These are phyloP conservation scores for Cylindrotheca fusiformis DNA, from an alignment of 108 stramenopile species.

Conservation along the genomic window DNA sequence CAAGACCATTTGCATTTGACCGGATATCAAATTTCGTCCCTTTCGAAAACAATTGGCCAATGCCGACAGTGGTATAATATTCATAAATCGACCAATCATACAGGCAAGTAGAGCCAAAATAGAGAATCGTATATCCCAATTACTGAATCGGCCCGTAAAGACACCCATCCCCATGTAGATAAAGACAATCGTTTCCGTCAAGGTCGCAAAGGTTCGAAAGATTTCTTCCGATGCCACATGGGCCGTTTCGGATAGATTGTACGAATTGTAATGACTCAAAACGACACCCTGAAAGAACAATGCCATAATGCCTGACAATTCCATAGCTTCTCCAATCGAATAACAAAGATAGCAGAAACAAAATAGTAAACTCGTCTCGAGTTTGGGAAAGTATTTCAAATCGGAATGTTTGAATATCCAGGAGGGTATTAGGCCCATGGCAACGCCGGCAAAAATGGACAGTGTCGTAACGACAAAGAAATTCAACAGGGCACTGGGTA, in stretches of 20 bases:
- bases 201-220: conserved; percentile 88
- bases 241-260: conserved; percentile 86
- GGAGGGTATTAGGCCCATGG: conserved; percentile 78
- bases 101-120: conserved; percentile 83
- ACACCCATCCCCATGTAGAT: conserved; percentile 97
- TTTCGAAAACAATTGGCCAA: conserved; percentile 83
- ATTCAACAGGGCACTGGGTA: conserved; percentile 65
- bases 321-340: conserved; percentile 86
- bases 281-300: conserved; percentile 94
- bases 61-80: conserved; percentile 90
- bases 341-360: conserved; percentile 94
- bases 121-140: conserved; percentile 76
- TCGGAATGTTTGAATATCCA: conserved; percentile 88
- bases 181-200: conserved; percentile 94
- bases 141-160: conserved; percentile 83
- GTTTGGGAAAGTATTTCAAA: conserved; percentile 82
- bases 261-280: conserved; percentile 93
- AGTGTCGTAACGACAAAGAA: conserved; percentile 68
- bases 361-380: conserved; percentile 93
- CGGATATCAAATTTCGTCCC: conserved; percentile 22
- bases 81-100: conserved; percentile 75
- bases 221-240: conserved; percentile 90
- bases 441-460: conserved; percentile 82
- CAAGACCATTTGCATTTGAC: conserved; percentile 86
- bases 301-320: conserved; percentile 93